Conservation (phyloP, 345 rosid species). For the Lepidium didymum region DNA sequence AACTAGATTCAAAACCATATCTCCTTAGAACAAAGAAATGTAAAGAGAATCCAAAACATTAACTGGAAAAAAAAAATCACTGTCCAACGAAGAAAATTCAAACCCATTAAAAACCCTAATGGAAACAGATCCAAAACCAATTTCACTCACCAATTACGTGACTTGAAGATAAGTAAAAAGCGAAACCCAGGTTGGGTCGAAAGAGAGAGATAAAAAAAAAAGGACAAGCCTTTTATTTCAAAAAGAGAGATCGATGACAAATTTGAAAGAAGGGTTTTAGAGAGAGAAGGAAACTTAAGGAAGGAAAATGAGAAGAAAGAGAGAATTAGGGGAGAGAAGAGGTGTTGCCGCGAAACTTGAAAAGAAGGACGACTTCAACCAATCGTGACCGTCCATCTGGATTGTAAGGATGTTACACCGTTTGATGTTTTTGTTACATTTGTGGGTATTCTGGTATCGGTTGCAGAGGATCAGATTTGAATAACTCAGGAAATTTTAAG, state of each 20-base stretch:
- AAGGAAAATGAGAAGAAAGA: not conserved
- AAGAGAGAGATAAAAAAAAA: constrained; percentile 6
- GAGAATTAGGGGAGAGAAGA: not conserved
- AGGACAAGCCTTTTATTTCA: constrained; percentile 15
- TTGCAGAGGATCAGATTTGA: constrained; percentile 14
- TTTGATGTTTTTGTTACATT: not conserved
- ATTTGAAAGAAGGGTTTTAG: constrained; percentile 17
- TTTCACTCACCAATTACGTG: constrained; percentile 26
- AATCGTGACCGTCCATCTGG: constrained; percentile 18
- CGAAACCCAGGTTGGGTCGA: not conserved
- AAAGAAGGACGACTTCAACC: constrained; percentile 36
- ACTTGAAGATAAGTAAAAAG: constrained; percentile 3
- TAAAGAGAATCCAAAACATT: not conserved
- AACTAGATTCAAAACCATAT: not conserved
- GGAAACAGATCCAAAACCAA: constrained; percentile 28
- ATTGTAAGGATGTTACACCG: not conserved
- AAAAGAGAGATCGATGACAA: constrained; percentile 15
- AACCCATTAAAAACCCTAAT: constrained; percentile 38
- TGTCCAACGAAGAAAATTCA: not conserved
- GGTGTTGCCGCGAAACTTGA: constrained; percentile 94
- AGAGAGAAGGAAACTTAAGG: constrained; percentile 7
- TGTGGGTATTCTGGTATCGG: not conserved
- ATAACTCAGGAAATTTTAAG: not conserved
- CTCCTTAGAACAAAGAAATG: not conserved
- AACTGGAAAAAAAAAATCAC: not conserved